A percentile compares a stretch with the other conserved stretches of the same genome.
Evolutionary conservation across 2,329 filamentous ascomycete genomes (phyloP).

Genomic region (Verticillium nubilum): DNA sequence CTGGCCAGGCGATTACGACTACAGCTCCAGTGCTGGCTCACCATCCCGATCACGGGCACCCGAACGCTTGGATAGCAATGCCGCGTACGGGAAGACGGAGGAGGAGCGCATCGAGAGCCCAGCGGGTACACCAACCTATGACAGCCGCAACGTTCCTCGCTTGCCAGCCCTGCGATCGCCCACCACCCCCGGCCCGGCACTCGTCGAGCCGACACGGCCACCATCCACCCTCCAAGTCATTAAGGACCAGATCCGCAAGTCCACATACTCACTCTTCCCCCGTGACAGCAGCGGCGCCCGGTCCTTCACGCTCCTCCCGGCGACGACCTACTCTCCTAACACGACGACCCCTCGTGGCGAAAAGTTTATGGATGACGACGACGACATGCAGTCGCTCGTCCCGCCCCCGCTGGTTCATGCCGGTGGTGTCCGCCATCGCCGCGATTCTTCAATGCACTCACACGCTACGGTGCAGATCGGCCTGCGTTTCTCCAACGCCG

Average conservation of each 20-base stretch:
- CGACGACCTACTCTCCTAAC: constrained; percentile 37
- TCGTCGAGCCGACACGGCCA: constrained; percentile 7
- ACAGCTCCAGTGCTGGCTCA: constrained; percentile 27
- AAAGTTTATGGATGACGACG: constrained; percentile 2
- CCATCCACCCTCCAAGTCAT: constrained; percentile 9
- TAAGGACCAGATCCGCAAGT: constrained; percentile 26
- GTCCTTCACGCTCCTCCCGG: constrained; percentile 35
- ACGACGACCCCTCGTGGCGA: neutral
- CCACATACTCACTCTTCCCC: constrained; percentile 36
- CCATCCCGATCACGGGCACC: constrained; percentile 21
- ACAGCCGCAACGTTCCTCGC: constrained; percentile 16
- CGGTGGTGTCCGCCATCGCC: constrained; percentile 38
- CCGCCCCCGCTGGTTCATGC: constrained; percentile 11
- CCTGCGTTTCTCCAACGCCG: constrained; percentile 57
- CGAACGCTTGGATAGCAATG: constrained; percentile 24
- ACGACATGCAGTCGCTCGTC: constrained; percentile 5
- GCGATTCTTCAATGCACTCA: constrained; percentile 58
- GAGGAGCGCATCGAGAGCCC: constrained; percentile 18
- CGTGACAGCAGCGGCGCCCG: constrained; percentile 20
- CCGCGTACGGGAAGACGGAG: neutral
- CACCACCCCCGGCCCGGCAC: constrained; percentile 15
- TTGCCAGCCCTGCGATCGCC: constrained; percentile 11
- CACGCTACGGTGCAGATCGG: constrained; percentile 65
- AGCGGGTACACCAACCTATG: constrained; percentile 14
- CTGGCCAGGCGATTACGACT: constrained; percentile 24